Base-by-base conservation (phyloP, 345 rosid species). In the Salix purpurea region DNA sequence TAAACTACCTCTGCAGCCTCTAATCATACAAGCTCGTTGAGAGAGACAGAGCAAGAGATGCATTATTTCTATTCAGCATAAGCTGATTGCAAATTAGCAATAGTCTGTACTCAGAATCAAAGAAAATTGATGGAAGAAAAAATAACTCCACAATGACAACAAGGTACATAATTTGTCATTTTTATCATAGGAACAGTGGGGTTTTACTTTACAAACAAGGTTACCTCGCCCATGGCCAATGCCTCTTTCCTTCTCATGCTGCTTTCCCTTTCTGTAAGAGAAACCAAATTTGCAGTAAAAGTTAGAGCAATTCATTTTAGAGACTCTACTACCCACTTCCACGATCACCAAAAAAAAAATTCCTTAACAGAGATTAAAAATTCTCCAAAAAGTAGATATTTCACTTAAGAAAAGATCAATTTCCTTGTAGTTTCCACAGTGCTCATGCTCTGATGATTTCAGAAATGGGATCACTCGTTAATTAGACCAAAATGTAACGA, bases 241-340 rank as follows among this genome's bases (percentile, higher is more conserved):
- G 67, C 68, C 34, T 64, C 67, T 67, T 42, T 46, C 75, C 52
- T 36, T 75, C 86, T 87, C 84, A 90, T 60, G 90, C 83, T 74
- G 90, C 81, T 71, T 90, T 90, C 84, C 24, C 72, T 84, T 88
- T 89, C 90, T 90, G 90, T 79, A 79, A 69, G 54, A 23, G 13
- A 81, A 80, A 74, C 26, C 67, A 67, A 68, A 30, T 65, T 52
- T 8, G 15, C 18, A 64, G 32, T 44, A 28, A 30, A 67, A 10
- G 64, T 58, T 58, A 58, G 64, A 12, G 28, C 24, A n/a, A 58
- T 23, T 58, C 64, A 58, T 58, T n/a, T 10, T 58, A 58, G 24
- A 23, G 64, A 58, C 28, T n/a, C 23, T 23, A 58, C 64, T 23
- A 3, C 28, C 64, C 28, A 3, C 28, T 58, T 58, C 15, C 64